These are phyloP conservation scores for Onygenales sp. DNA, from an alignment of 2,329 filamentous ascomycete species.

Conservation along the genomic window DNA sequence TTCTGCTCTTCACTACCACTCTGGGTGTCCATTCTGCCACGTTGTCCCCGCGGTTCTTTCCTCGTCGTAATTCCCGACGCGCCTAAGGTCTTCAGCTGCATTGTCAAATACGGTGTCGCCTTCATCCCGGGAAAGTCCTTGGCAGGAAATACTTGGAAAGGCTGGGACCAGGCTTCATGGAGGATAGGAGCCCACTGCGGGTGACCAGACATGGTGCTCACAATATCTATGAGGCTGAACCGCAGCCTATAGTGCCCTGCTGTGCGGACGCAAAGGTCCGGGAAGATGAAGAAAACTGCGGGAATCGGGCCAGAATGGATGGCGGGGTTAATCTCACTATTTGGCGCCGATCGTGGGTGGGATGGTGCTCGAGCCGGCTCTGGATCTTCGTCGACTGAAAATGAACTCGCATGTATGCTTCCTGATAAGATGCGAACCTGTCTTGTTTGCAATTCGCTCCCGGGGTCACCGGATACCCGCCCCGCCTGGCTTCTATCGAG, in stretches of 20 bases:
- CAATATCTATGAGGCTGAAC: conserved; percentile 35
- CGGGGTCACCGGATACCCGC: conserved; percentile 8
- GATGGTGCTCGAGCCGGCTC: conserved; percentile 32
- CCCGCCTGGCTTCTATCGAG: background rate
- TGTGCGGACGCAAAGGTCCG: conserved; percentile 37
- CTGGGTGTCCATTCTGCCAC: background rate
- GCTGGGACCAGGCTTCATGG: conserved; percentile 30
- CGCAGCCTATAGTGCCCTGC: conserved; percentile 36
- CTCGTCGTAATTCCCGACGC: conserved; percentile 33
- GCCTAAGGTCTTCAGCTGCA: conserved; percentile 31
- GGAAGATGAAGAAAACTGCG: conserved; percentile 39
- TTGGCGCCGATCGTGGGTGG: conserved; percentile 20
- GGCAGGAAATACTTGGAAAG: conserved; percentile 33
- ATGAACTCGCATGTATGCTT: conserved; percentile 33
- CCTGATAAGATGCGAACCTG: conserved; percentile 26
- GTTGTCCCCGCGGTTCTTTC: conserved; percentile 16
- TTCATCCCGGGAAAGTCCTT: conserved; percentile 38
- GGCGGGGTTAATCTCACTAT: background rate
- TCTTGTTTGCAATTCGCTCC: conserved; percentile 13
- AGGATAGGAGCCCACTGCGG: conserved; percentile 28
- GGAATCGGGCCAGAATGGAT: conserved; percentile 17
- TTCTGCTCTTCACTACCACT: background rate
- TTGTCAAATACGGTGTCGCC: conserved; percentile 29
- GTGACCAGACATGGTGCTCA: conserved; percentile 25
- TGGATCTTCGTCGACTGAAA: conserved; percentile 33